These are phyloP conservation scores for Aspergillus floridensis DNA, from an alignment of 2,329 filamentous ascomycete genomes.

Conservation along the genomic window DNA sequence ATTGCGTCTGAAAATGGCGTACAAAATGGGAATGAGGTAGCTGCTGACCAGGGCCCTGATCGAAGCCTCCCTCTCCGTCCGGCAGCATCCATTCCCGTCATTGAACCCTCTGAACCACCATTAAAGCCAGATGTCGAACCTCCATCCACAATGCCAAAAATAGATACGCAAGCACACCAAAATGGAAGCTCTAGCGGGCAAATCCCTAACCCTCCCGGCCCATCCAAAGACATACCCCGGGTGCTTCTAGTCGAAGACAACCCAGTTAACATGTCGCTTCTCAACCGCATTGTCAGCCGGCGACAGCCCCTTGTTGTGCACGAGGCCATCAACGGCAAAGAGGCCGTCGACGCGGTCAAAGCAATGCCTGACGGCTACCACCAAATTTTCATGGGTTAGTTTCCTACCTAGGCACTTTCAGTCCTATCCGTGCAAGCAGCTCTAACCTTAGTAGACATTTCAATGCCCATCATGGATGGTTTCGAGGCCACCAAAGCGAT, in stretches of 20 bases:
- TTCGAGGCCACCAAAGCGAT: constrained; percentile 41
- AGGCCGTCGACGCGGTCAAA: constrained; percentile 29
- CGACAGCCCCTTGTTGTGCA: constrained; percentile 23
- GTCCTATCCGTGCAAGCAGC: background rate
- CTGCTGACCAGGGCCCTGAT: background rate
- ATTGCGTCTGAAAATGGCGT: background rate
- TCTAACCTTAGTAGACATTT: constrained; percentile 29
- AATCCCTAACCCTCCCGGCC: background rate
- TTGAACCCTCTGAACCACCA: background rate
- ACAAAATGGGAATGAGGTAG: background rate
- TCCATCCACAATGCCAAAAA: background rate
- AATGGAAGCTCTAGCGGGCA: background rate
- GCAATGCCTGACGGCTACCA: background rate
- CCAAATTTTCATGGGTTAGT: background rate
- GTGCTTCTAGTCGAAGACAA: constrained; percentile 38
- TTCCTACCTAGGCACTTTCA: background rate
- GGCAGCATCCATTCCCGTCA: background rate
- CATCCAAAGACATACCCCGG: constrained; percentile 9
- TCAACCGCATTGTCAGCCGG: constrained; percentile 27
- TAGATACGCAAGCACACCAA: background rate
- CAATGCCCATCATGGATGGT: constrained; percentile 42
- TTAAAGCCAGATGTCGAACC: background rate
- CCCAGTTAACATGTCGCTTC: constrained; percentile 31
- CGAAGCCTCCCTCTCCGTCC: background rate
- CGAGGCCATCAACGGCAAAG: constrained; percentile 31